Base-by-base conservation (phyloP, 163 green algal genomes). In the Chlorella variabilis region DNA sequence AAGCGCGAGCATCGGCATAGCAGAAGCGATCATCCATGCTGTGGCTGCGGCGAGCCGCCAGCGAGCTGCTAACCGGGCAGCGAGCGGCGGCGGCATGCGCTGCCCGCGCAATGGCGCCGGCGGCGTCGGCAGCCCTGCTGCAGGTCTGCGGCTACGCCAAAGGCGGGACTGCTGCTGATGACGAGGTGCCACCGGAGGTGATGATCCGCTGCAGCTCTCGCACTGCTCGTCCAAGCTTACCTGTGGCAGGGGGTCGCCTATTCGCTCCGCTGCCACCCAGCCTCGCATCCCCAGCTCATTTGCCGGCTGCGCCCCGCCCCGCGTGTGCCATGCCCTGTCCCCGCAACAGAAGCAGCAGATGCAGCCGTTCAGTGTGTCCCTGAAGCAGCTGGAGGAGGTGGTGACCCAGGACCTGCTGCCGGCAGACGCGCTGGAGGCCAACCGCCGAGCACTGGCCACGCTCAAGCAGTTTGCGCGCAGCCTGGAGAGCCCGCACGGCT, bases 321-420 rank as follows among this genome's bases (percentile, higher is more conserved):
- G 15, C 45, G n/a, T n/a, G n/a, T n/a, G n/a, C 45, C 45, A 54
- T 54, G 45, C 45, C 45, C 15, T 54, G 45, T 15, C 45, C 6
- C 56, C 42, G 36, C 73, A 56, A 56, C 27, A 42, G 0, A 18
- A 41, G n/a, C 56, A 65, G 21, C 75, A 71, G 33, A 17, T 38
- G 8, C 70, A 78, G 51, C 77, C 77, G 0, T 71, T 83, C 18
- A 71, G 66, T 7, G 7, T 48, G 51, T 49, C 56, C 2, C 1
- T 83, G 54, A 38, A 36, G n/a, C 65, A 83, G 36, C 38, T 83
- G 36, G 77, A 83, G 65, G 66, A 38, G 13, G 51, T 29, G 20
- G 51, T 77, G 5, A 59, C 39, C 7, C 25, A 49, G 17, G 5
- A 29, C 21, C 15, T 38, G 36, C 66, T 83, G 39, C 66, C 77